phyloP scores from a whole-genome alignment of 805 yeast genomes.

The Kazachstania viticola region DNA sequence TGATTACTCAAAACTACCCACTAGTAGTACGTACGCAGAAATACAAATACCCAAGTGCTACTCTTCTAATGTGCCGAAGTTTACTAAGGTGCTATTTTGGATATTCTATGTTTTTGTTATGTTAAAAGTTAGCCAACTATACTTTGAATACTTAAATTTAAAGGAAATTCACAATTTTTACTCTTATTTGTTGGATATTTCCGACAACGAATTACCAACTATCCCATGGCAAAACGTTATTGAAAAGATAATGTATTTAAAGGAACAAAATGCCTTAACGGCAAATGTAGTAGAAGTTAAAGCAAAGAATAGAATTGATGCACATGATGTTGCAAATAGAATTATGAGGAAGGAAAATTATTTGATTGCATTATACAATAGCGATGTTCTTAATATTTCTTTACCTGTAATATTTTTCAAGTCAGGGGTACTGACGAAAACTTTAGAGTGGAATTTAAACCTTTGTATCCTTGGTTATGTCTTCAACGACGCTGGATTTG shows the following conservation, averaged over 20 bases:
- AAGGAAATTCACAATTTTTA: constrained; percentile 71
- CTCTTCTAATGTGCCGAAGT: constrained; percentile 32
- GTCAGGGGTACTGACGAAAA: constrained; percentile 52
- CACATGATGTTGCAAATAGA: constrained; percentile 90
- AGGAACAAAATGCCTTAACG: constrained; percentile 64
- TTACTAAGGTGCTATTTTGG: constrained; percentile 52
- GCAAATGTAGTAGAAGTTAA: constrained; percentile 44
- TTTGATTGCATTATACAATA: constrained; percentile 79
- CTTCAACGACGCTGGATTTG: constrained; percentile 74
- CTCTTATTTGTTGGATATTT: constrained; percentile 53
- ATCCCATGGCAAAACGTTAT: constrained; percentile 88
- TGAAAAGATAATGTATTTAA: constrained; percentile 56
- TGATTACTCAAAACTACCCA: constrained; percentile 41
- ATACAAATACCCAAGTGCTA: constrained; percentile 30
- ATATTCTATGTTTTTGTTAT: constrained; percentile 43
- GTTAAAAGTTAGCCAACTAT: constrained; percentile 42
- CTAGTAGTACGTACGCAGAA: constrained; percentile 25
- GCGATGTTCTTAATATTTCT: constrained; percentile 56
- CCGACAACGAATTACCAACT: constrained; percentile 80
- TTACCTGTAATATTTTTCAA: constrained; percentile 40
- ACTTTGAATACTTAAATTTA: constrained; percentile 54
- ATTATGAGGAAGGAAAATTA: constrained; percentile 94
- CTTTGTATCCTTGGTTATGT: constrained; percentile 79
- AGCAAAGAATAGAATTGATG: constrained; percentile 67
- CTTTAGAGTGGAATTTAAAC: constrained; percentile 89